Evolutionary conservation across 805 yeast species (phyloP).

Genomic region (Debaryomyces tyrocola): DNA sequence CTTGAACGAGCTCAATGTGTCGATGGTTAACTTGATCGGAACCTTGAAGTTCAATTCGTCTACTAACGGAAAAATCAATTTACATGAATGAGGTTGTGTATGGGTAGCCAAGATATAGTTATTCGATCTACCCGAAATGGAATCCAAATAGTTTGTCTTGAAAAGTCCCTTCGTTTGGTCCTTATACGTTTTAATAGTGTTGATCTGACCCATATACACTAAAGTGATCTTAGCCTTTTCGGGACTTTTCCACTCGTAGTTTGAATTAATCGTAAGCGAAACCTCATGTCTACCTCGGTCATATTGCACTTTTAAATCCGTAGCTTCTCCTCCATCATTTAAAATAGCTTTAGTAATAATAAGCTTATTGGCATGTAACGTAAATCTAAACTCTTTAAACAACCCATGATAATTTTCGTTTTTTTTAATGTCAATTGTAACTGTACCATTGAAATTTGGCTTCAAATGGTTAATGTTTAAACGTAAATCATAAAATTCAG

Average conservation of each 20-base stretch:
- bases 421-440: constrained; percentile 27
- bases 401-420: constrained; percentile 19
- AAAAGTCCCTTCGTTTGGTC: constrained; percentile 67
- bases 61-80: constrained; percentile 64
- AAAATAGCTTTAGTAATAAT: constrained; percentile 36
- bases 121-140: constrained; percentile 47
- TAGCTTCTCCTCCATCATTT: constrained; percentile 8
- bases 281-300: constrained; percentile 43
- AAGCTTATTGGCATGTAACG: constrained; percentile 42
- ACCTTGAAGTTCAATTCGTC: constrained; percentile 64
- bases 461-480: constrained; percentile 42
- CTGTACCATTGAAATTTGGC: constrained; percentile 48
- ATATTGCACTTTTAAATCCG: constrained; percentile 28
- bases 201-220: constrained; percentile 52
- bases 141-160: constrained; percentile 62
- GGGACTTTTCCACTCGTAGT: constrained; percentile 5
- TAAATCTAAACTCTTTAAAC: constrained; percentile 15
- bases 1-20: constrained; percentile 44
- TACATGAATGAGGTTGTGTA: constrained; percentile 66
- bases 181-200: constrained; percentile 48
- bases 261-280: constrained; percentile 20
- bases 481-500: constrained; percentile 37
- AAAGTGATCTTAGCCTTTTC: constrained; percentile 19
- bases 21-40: constrained; percentile 49
- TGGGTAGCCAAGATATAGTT: constrained; percentile 66